Evolutionary conservation across 768 basidiomycete species (phyloP).

Genomic region (Clitopilus hobsonii): DNA sequence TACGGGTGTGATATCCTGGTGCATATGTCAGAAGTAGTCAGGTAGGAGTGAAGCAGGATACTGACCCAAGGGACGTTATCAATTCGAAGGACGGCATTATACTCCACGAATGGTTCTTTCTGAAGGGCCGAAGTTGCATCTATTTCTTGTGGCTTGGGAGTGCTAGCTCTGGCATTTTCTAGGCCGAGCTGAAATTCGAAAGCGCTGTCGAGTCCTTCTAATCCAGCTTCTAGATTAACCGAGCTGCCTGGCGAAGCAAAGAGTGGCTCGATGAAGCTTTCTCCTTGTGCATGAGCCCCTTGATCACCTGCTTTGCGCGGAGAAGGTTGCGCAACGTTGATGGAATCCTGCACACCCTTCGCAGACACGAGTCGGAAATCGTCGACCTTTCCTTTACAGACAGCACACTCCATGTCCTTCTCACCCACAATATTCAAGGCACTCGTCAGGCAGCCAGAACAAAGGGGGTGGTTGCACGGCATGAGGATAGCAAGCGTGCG

Average conservation of each 20-base stretch:
- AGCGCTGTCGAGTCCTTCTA: conserved; percentile 28
- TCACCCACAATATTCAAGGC: conserved; percentile 88
- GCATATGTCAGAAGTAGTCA: conserved; percentile 3
- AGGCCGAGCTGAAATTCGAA: conserved; percentile 39
- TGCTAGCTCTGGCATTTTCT: conserved; percentile 33
- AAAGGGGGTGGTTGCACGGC: conserved; percentile 74
- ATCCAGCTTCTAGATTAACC: conserved; percentile 3
- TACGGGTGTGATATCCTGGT: conserved; percentile 81
- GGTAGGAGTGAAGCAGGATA: background rate
- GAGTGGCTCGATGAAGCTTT: conserved; percentile 28
- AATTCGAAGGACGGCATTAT: conserved; percentile 67
- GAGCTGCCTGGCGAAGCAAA: conserved; percentile 28
- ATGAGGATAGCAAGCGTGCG: conserved; percentile 58
- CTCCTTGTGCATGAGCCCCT: too few species aligned
- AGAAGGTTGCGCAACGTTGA: too few species aligned
- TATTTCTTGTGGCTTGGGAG: conserved; percentile 27
- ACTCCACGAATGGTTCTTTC: too few species aligned
- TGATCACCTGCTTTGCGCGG: too few species aligned
- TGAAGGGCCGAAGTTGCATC: conserved; percentile 5
- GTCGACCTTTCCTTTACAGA: conserved; percentile 65
- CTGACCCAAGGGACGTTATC: conserved; percentile 89
- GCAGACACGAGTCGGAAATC: conserved; percentile 55
- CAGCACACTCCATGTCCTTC: conserved; percentile 82
- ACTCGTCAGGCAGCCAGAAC: conserved; percentile 78
- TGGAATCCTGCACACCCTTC: conserved; percentile 5